Base-by-base conservation (phyloP, 2,329 filamentous ascomycete species). In the Penicillium sp. region DNA sequence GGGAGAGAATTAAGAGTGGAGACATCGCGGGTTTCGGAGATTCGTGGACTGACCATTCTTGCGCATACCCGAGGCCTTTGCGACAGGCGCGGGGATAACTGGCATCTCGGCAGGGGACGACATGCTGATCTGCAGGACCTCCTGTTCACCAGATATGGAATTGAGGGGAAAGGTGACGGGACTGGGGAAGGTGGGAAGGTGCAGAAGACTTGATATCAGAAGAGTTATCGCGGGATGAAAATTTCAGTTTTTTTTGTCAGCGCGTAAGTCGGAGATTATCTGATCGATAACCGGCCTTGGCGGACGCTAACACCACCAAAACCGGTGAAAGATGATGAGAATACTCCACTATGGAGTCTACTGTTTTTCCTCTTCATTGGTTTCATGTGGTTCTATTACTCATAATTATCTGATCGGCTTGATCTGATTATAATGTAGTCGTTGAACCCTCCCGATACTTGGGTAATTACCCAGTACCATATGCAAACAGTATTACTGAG, bases 21-120 rank as follows among this genome's bases (percentile, higher is more conserved):
- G 50, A 45, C 46, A 13, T 10, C 22, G 27, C 24, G 26, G 50
- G 50, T 44, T 31, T 33, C 27, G 55, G 48, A 59, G 54, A 54
- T 50, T 42, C 39, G 64, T 52, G 57, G 50, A 53, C 43, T 45
- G 55, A 93, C 91, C 91, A 80, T 96, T 96, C 75, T 89, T 89
- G 68, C 91, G 89, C 84, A 95, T 88, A 62, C 88, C 91, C 75
- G 71, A 65, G n/a, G 72, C 72, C 39, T 42, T 39, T 65, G 68
- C 46, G 47, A 44, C 16, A 46, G 31, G n/a, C 24, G 47, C 19
- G 9, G 48, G 27, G 52, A 46, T 31, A 21, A 24, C 44, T 47
- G 54, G 43, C 24, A 56, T 53, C n/a, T 55, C 52, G 21, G 49
- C 21, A 42, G 61, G 47, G 29, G 51, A 56, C 27, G 55, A 57